phyloP scores from a whole-genome alignment of 2,329 filamentous ascomycete species.

The Cladosporium velox region DNA sequence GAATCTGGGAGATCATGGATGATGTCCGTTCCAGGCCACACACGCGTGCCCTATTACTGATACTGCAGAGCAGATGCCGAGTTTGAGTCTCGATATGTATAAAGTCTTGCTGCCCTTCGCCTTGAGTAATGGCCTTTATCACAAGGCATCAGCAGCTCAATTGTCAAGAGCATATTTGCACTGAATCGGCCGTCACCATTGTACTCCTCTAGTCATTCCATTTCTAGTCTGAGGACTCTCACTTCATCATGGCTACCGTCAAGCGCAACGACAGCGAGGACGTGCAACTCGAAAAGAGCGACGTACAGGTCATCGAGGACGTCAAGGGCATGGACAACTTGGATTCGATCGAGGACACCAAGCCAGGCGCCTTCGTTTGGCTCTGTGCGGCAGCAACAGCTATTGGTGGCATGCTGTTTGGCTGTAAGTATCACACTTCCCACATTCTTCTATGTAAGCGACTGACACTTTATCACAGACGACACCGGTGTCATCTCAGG shows the following conservation, averaged over 20 bases:
- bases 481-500: slow-evolving; percentile 27
- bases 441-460: fast-evolving
- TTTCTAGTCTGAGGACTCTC: not conserved
- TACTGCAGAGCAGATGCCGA: slow-evolving; percentile 1
- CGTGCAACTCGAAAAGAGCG: slow-evolving; percentile 10
- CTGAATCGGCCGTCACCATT: not conserved
- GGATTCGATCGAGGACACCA: slow-evolving; percentile 27
- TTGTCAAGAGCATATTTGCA: not conserved
- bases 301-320: slow-evolving; percentile 13
- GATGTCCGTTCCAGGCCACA: slow-evolving; percentile 1
- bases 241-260: slow-evolving; percentile 2
- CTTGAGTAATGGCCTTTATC: not conserved
- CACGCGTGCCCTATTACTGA: not conserved
- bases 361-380: slow-evolving; percentile 25
- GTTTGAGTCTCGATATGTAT: not conserved
- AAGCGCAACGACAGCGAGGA: slow-evolving; percentile 9
- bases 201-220: not conserved
- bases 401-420: slow-evolving; percentile 27
- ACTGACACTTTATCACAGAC: not conserved
- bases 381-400: slow-evolving; percentile 25
- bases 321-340: slow-evolving; percentile 17
- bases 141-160: not conserved
- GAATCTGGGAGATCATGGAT: not conserved
- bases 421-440: slow-evolving; percentile 4
- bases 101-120: not conserved